A percentile compares a stretch with the other conserved stretches of the same genome.
Conservation (phyloP, 2,329 filamentous ascomycete genomes). For the Samsoniella hepiali region DNA sequence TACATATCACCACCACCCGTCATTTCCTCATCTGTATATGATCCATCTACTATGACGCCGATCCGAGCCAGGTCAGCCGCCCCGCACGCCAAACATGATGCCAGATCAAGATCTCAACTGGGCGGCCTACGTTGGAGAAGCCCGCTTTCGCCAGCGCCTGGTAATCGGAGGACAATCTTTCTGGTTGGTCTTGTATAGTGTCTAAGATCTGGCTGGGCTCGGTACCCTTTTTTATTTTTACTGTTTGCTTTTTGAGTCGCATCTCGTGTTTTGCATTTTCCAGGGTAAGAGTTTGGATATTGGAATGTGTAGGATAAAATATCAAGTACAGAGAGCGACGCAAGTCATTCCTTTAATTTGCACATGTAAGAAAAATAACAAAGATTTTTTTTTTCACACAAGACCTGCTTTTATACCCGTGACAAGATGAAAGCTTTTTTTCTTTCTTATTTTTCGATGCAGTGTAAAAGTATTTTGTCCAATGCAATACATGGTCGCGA, state of each 20-base stretch:
- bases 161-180: neutral
- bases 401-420: neutral
- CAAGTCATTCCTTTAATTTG: neutral
- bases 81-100: neutral
- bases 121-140: too few species aligned
- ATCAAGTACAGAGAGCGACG: neutral
- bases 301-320: neutral
- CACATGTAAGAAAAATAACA: neutral
- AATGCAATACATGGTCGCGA: too few species aligned
- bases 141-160: too few species aligned
- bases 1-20: conserved; percentile 5
- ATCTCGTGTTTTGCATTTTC: neutral
- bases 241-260: neutral
- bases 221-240: neutral
- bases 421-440: neutral
- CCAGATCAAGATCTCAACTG: neutral
- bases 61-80: neutral
- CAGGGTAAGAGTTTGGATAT: neutral
- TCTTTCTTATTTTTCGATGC: neutral
- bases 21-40: neutral
- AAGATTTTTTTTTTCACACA: neutral
- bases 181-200: neutral
- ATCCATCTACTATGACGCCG: neutral
- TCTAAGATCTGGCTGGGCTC: neutral
- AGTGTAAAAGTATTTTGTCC: too few species aligned